A percentile compares a stretch with the other conserved stretches of the same genome.
phyloP scores from a whole-genome alignment of 2,329 filamentous ascomycete genomes.

The Pseudogymnoascus sp. region DNA sequence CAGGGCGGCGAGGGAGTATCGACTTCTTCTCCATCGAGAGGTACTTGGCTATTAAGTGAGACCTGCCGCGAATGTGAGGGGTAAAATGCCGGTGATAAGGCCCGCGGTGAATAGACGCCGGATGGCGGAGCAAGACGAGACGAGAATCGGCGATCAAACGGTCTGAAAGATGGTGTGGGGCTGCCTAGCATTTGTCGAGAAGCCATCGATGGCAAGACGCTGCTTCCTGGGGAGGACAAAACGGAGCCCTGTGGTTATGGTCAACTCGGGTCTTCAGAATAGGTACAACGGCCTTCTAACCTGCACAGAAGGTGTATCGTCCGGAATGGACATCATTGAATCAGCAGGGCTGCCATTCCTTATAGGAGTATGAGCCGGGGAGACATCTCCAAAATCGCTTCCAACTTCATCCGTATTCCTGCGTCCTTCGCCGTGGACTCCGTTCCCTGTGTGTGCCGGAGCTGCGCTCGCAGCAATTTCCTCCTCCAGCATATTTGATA shows the following conservation, averaged over 20 bases:
- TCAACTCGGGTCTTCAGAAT: conserved; percentile 22
- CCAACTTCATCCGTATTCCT: conserved; percentile 30
- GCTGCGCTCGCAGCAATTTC: conserved; percentile 20
- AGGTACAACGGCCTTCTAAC: conserved; percentile 37
- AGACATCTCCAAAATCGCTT: conserved; percentile 43
- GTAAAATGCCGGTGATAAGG: conserved; percentile 62
- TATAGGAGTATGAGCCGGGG: conserved; percentile 43
- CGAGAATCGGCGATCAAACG: conserved; percentile 91
- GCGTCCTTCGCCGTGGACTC: conserved; percentile 29
- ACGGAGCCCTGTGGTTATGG: conserved; percentile 44
- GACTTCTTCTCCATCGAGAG: conserved; percentile 52
- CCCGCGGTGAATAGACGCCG: conserved; percentile 52
- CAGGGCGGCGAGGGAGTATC: conserved; percentile 75
- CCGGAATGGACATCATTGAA: conserved; percentile 64
- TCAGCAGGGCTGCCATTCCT: conserved; percentile 58
- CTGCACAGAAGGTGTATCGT: conserved; percentile 77
- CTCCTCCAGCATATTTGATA: conserved; percentile 30
- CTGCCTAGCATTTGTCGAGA: conserved; percentile 58
- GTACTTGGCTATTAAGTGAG: conserved; percentile 64
- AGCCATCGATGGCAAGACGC: conserved; percentile 59
- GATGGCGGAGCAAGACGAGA: conserved; percentile 64
- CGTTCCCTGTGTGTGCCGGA: conserved; percentile 16
- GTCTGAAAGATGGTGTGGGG: conserved; percentile 75
- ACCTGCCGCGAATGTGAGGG: conserved; percentile 70
- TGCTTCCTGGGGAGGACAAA: conserved; percentile 63